Evolutionary conservation across 2,329 filamentous ascomycete species (phyloP), one percentile per base, ranked within the genome.

Genomic region (Fusarium sterilihyphosum): DNA sequence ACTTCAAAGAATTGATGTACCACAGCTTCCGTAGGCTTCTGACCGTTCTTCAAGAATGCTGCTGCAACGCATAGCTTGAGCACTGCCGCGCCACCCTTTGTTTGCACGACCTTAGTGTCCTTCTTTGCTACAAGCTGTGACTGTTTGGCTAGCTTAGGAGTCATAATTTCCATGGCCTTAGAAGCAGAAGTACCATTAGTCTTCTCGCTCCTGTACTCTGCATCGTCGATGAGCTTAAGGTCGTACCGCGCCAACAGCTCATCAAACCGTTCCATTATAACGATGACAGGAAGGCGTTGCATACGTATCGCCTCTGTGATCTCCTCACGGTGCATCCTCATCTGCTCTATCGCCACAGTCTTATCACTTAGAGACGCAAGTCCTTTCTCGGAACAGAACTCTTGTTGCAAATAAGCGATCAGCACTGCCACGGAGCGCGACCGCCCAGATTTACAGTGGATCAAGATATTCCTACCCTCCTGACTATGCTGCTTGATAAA

Each of bases 11-110:
- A 61, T 26, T 61, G 58, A 22, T 61, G 44, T 0, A 61, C 58
- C 7, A 53, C 58, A 1, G 58, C 35, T 40, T 61, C 44, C 1
- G 58, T 53, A 18, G 58, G 58, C 26, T 41, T 53, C 3, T 61
- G 58, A 5, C 2, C 3, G 13, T 33, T 61, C 17, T 53, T 52
- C 0, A 40, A 61, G 17, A 61, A 61, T 8, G 31, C 26, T 4
- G 35, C n/a, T 4, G 58, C 58, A 53, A 61, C 58, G 13, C 58
- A 61, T 41, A 61, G 7, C 44, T 61, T 61, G 2, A 61, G 58
- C 44, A 61, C 58, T 17, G 58, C 58, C 13, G 58, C 58, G 5
- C 58, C 58, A 3, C 58, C 58, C 7, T 53, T 61, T 10, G 58
- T 53, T 13, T 52, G 22, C 3, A 61, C 58, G 7, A 53, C 12